Evolutionary conservation across 1,284 basidiomycete species (phyloP), one percentile per base, ranked within the genome.

Genomic region (Tilletia setariae): DNA sequence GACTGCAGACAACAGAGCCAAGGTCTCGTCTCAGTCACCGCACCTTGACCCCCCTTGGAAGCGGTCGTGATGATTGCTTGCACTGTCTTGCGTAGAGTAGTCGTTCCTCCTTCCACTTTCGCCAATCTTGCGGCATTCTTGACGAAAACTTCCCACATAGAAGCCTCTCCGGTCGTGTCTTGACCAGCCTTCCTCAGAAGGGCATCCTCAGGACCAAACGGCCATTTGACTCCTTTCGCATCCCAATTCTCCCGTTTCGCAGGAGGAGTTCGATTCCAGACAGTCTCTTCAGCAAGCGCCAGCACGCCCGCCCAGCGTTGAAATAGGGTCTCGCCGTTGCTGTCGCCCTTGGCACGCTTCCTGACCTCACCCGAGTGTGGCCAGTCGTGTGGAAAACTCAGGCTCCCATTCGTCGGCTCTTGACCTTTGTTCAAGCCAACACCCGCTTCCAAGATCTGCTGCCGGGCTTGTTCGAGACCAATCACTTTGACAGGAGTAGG

Each of bases 171-270:
- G 11, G 35, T 11, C 51, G 21, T 6, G 21, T 25, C 51, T 23
- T 53, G 51, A 7, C 51, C 51, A 25, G 21, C 51, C 13, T 23
- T 53, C 51, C 51, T 40, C 35, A 40, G 35, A 4, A 40, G 35
- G 35, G 35, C 35, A 11, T 40, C 28, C 56, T 30, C 51, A 21
- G 70, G 65, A 49, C 70, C 65, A 47, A 46, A 69, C 2, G 72
- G 64, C 46, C 51, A 63, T 42, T 65, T 19, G 23, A 64, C 28
- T 21, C 68, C 44, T 46, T 53, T 25, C 1, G 49, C 62, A 25
- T 70, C 30, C 30, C 69, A 77, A 43, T 77, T 75, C 1, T 72
- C 68, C 13, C 80, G 63, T 63, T 82, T 82, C 2, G 76, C 79
- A 47, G 73, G 76, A 1, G 80, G 80, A 19, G 71, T 71, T 53